These are phyloP conservation scores for Saccharomycopsis hybrid DNA, from an alignment of 1,139 yeast species.

Conservation along the genomic window DNA sequence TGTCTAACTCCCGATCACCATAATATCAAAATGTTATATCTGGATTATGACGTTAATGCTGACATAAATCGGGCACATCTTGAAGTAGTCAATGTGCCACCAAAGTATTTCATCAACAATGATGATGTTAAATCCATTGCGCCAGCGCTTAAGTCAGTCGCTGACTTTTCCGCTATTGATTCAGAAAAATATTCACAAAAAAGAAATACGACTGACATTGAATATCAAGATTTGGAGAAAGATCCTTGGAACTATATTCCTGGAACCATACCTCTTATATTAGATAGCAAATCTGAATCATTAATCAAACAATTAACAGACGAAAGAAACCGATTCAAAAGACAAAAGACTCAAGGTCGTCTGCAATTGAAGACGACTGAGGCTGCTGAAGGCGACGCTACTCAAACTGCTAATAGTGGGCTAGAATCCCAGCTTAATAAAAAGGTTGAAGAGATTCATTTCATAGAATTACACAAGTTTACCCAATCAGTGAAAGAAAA, in stretches of 20 bases:
- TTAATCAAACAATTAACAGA: conserved; percentile 5
- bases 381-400: not conserved
- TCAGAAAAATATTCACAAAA: not conserved
- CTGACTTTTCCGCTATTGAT: not conserved
- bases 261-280: conserved; percentile 14
- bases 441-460: conserved; percentile 10
- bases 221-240: not conserved
- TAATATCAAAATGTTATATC: too few species aligned
- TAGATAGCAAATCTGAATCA: not conserved
- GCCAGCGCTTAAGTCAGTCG: conserved; percentile 9
- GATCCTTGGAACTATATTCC: conserved; percentile 5
- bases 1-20: too few species aligned
- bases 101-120: conserved; percentile 7
- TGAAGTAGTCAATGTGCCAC: conserved; percentile 8
- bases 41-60: not conserved
- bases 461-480: conserved; percentile 29
- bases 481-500: conserved; percentile 21
- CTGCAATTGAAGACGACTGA: not conserved
- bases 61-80: not conserved
- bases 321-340: conserved; percentile 8
- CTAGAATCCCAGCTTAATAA: too few species aligned
- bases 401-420: not conserved
- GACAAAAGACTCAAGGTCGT: conserved; percentile 9
- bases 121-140: conserved; percentile 12
- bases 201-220: not conserved